These are phyloP conservation scores for Tribonema minus DNA, from an alignment of 108 stramenopile species.

Conservation along the genomic window DNA sequence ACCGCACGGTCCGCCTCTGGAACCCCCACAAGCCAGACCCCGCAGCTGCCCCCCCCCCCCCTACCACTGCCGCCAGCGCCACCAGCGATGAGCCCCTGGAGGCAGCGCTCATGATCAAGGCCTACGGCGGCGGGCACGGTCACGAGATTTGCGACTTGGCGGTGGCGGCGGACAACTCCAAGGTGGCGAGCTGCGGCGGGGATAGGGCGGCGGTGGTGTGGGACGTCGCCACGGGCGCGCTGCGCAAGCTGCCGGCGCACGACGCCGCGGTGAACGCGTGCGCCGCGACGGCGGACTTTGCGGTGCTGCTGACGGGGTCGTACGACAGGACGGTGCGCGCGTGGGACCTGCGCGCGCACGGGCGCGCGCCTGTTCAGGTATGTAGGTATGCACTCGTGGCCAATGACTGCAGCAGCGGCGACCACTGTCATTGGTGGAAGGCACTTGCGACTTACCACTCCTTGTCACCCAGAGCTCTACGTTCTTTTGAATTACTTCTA, in stretches of 20 bases:
- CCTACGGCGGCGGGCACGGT: conserved; percentile 51
- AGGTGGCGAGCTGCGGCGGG: conserved; percentile 50
- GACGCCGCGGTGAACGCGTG: conserved; percentile 44
- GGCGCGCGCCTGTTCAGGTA: conserved; percentile 54
- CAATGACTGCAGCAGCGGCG: too few species aligned
- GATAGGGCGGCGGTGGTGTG: conserved; percentile 49
- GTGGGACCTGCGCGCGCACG: conserved; percentile 52
- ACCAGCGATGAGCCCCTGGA: not conserved
- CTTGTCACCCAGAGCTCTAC: too few species aligned
- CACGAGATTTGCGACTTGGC: conserved; percentile 52
- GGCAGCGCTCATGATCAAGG: conserved; percentile 40
- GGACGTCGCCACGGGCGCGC: conserved; percentile 50
- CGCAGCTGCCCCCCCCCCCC: not conserved
- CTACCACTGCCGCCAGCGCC: not conserved
- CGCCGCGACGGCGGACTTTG: conserved; percentile 41
- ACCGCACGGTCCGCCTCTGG: conserved; percentile 22
- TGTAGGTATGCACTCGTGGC: too few species aligned
- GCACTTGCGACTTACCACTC: too few species aligned
- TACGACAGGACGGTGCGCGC: conserved; percentile 49
- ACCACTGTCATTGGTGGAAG: too few species aligned
- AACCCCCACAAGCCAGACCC: conserved; percentile 30
- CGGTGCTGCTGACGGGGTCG: conserved; percentile 50
- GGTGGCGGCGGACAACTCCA: conserved; percentile 45
- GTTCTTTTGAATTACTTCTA: too few species aligned
- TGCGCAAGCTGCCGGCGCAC: conserved; percentile 47